Evolutionary conservation across 179 eudicot genomes (phyloP).

Genomic region (Sideroxylon spinosum): DNA sequence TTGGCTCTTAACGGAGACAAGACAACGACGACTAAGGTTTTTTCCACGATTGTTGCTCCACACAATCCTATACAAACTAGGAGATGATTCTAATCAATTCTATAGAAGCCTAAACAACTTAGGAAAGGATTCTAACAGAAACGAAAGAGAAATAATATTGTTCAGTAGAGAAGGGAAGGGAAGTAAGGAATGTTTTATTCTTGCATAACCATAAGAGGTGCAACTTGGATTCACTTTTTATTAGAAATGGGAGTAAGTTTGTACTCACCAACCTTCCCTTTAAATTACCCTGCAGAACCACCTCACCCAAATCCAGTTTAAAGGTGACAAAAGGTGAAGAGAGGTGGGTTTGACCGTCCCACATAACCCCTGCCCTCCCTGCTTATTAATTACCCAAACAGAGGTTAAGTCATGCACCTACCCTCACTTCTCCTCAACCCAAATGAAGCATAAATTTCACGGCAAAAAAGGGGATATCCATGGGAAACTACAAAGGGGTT

Average conservation of each 20-base stretch:
- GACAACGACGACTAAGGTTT: too few species aligned
- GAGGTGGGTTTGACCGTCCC: neutral
- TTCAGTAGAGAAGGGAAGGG: neutral
- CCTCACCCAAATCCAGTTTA: neutral
- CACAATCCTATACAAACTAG: too few species aligned
- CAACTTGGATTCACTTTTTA: neutral
- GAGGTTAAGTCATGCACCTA: neutral
- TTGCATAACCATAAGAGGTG: neutral
- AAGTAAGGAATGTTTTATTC: neutral
- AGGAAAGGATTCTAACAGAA: neutral
- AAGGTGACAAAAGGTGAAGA: neutral
- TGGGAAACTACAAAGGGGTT: neutral
- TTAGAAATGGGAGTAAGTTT: neutral
- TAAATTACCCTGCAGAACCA: too few species aligned
- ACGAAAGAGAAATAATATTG: neutral
- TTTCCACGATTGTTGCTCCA: too few species aligned
- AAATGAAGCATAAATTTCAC: neutral
- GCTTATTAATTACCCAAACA: neutral
- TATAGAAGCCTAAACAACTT: too few species aligned
- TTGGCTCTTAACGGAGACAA: too few species aligned
- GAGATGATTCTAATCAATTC: too few species aligned
- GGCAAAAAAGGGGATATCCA: neutral
- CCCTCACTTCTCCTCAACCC: neutral
- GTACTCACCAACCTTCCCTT: neutral
- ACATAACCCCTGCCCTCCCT: neutral